Evolutionary conservation across 1,284 basidiomycete genomes (phyloP), one percentile per base, ranked within the genome.

Genomic region (Athelia sp.): DNA sequence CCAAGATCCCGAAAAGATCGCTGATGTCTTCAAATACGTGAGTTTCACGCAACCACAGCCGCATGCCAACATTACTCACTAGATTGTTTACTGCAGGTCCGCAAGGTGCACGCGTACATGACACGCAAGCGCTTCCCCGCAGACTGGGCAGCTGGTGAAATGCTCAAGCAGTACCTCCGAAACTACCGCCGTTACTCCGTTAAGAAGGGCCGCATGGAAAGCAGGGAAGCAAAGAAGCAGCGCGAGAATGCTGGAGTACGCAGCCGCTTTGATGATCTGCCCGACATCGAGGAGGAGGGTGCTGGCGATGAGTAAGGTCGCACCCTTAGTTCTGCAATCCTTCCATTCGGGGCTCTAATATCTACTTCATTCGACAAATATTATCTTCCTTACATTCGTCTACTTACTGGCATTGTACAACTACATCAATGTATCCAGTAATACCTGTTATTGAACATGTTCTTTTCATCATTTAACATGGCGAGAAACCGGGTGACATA

Each of bases 41-140:
- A 18, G 46, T 29, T 13, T n/a, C 10, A 35, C 34, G 14, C 19
- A 31, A 4, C 31, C 38, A 19, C 14, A 21, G 19, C 18, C 21
- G 4, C 17, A 40, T 15, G 15, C 19, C 19, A 11, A n/a, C 2
- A 40, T 3, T 34, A 38, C 32, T 35, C 2, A 38, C 18, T 22
- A 13, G 26, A 29, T n/a, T 4, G 17, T 9, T 4, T 18, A 4
- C 24, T 14, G 14, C 46, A 48, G 46, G 23, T 22, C 19, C 18
- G 31, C 14, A 48, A 48, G 9, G 9, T 21, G n/a, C 31, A 40
- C 21, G 14, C 46, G 3, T 48, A 48, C 35, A 18, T 40, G 18
- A 48, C 46, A 35, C 34, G 38, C 32, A 17, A 40, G 32, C 34
- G 46, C 18, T 48, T 48, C 18, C 46, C 46, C n/a, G 35, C 31